Conservation (phyloP, 2,329 filamentous ascomycete genomes). For the Orbilia oligospora region DNA sequence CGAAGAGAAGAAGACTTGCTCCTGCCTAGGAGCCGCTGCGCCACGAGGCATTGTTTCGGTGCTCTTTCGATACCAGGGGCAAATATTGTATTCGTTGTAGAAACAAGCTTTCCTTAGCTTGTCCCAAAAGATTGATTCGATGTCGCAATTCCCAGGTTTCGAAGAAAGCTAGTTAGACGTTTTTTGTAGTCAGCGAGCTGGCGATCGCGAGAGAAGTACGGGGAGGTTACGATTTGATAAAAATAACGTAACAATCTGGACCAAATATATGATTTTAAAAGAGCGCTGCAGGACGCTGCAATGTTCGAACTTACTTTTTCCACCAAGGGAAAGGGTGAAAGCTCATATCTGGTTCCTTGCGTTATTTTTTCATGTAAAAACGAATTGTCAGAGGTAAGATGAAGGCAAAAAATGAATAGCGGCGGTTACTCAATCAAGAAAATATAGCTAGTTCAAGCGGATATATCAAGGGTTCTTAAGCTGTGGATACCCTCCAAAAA, state of each 20-base stretch:
- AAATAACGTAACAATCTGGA: conserved; percentile 54
- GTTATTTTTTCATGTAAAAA: conserved; percentile 51
- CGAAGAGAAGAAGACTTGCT: conserved; percentile 59
- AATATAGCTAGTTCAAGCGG: conserved; percentile 42
- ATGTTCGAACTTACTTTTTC: conserved; percentile 32
- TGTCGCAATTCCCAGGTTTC: conserved; percentile 21
- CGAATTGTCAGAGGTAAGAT: conserved; percentile 30
- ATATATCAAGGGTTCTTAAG: conserved; percentile 60
- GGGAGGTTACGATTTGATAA: conserved; percentile 52
- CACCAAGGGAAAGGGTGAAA: conserved; percentile 16
- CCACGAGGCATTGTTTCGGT: conserved; percentile 44
- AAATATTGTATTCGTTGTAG: not conserved
- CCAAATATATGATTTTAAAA: conserved; percentile 40
- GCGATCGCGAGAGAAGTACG: conserved; percentile 45
- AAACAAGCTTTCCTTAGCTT: conserved; percentile 22
- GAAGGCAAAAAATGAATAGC: conserved; percentile 27
- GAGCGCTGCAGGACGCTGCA: conserved; percentile 6
- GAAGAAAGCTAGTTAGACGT: conserved; percentile 10
- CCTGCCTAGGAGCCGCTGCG: conserved; percentile 54
- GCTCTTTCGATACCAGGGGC: not conserved
- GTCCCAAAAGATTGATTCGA: not conserved
- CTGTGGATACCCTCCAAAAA: conserved; percentile 49
- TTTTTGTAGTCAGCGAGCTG: conserved; percentile 52
- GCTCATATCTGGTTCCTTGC: conserved; percentile 9
- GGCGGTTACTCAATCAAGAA: conserved; percentile 39